Conservation (phyloP, 805 yeast species). For the Wickerhamomyces ciferrii region DNA sequence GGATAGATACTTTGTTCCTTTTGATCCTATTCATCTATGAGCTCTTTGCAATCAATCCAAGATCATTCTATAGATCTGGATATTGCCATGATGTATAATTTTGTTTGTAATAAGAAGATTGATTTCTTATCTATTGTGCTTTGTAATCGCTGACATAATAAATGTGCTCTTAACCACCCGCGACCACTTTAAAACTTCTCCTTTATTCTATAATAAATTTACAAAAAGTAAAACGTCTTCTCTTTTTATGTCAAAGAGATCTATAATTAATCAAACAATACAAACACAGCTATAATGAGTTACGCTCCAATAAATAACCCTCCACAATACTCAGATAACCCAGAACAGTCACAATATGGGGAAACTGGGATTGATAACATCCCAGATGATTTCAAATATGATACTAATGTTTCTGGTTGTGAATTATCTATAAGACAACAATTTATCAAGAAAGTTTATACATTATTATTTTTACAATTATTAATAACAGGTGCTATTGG, state of each 20-base stretch:
- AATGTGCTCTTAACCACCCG: background rate
- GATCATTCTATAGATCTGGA: background rate
- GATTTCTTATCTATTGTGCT: background rate
- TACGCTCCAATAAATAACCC: constrained; percentile 21
- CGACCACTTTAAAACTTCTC: background rate
- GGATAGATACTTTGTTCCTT: background rate
- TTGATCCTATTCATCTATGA: background rate
- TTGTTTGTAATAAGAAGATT: too few species aligned
- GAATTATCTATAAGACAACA: constrained; percentile 69
- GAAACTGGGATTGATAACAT: constrained; percentile 15
- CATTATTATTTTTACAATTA: constrained; percentile 62
- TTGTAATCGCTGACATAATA: background rate
- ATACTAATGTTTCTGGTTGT: constrained; percentile 73
- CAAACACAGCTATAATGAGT: constrained; percentile 9
- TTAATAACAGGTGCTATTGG: constrained; percentile 57
- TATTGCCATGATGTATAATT: too few species aligned
- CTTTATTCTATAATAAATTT: background rate
- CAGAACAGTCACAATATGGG: constrained; percentile 1
- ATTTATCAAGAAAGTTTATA: constrained; percentile 75
- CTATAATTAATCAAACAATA: background rate
- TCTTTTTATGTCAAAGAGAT: too few species aligned
- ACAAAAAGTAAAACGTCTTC: background rate
- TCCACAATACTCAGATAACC: constrained; percentile 19
- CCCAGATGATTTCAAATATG: constrained; percentile 80
- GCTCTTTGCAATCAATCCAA: background rate